phyloP scores from a whole-genome alignment of 495 filamentous ascomycete genomes.

The Aspergillus sclerotioniger region DNA sequence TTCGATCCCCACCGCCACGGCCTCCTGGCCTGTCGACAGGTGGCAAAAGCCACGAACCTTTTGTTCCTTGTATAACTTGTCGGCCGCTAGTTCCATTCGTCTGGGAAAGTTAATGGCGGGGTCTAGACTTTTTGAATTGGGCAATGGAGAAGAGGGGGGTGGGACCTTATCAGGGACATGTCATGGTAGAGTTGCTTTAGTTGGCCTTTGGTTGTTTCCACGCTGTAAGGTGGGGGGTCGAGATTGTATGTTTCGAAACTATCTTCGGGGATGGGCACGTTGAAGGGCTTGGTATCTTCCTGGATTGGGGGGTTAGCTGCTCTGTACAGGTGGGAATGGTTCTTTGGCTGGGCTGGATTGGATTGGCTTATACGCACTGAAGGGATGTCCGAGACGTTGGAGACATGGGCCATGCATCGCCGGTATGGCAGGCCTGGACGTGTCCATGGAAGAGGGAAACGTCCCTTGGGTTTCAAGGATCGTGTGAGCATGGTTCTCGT shows the following conservation, averaged over 20 bases:
- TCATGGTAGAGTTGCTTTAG: slow-evolving; percentile 25
- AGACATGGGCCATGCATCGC: slow-evolving; percentile 10
- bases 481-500: slow-evolving; percentile 6
- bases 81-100: slow-evolving; percentile 24
- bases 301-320: slow-evolving; percentile 1
- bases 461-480: slow-evolving; percentile 6
- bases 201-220: slow-evolving; percentile 28
- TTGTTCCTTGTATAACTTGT: slow-evolving; percentile 30
- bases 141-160: background rate
- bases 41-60: slow-evolving; percentile 38
- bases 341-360: background rate
- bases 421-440: slow-evolving; percentile 2
- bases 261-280: slow-evolving; percentile 23
- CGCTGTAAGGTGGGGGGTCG: slow-evolving; percentile 24
- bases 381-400: slow-evolving; percentile 5
- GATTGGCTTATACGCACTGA: slow-evolving; percentile 1
- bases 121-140: background rate
- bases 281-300: slow-evolving; percentile 26
- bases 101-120: slow-evolving; percentile 12
- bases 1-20: slow-evolving; percentile 89
- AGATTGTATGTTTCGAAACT: slow-evolving; percentile 28
- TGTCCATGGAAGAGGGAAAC: slow-evolving; percentile 3
- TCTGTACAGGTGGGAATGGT: background rate
- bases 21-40: slow-evolving; percentile 63
- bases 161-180: slow-evolving; percentile 7